Base-by-base conservation (phyloP, 2,329 filamentous ascomycete species). In the Ophidiomyces ophidiicola region DNA sequence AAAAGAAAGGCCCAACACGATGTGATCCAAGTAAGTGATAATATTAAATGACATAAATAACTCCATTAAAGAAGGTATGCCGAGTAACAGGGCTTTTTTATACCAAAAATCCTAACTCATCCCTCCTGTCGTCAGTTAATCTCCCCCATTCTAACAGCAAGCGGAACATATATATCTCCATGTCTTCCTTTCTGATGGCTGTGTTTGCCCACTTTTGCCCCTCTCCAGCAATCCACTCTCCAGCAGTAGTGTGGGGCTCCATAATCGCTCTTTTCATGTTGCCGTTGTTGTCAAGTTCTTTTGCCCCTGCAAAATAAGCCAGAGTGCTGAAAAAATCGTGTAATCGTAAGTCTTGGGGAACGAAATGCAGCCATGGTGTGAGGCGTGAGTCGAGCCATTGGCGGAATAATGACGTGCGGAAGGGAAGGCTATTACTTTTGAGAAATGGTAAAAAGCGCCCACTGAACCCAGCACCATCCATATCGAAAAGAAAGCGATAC, bases 341-440 rank as follows among this genome's bases (percentile, higher is more conserved):
- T 14, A 82, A 74, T 2, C 83, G 71, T 1, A 80, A 48, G 53
- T 90, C 83, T 11, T 87, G 61, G 6, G 84, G 84, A 1, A 88
- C 78, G 50, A 85, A 90, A 55, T 92, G 83, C 31, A 78, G 63
- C 83, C 83, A 92, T 0, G 83, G 74, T 42, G 69, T 71, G 11
- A 90, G 60, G 4, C 84, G 73, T 35, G 78, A 76, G 43, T 82
- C 80, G 58, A 79, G 83, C 84, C 84, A 92, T 53, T 84, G 76
- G 17, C 76, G 71, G 58, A 87, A 88, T 5, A 88, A 66, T 0
- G 76, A 76, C 0, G 62, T 73, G 47, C 84, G 69, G 53, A 90
- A 74, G 0, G 82, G 81, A 4, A 86, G 67, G 33, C 71, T 78
- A 45, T 65, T 64, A 11, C 80, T 83, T 32, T 72, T 71, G 4